Conservation (phyloP, 495 filamentous ascomycete species). For the Penicillium waksmanii region DNA sequence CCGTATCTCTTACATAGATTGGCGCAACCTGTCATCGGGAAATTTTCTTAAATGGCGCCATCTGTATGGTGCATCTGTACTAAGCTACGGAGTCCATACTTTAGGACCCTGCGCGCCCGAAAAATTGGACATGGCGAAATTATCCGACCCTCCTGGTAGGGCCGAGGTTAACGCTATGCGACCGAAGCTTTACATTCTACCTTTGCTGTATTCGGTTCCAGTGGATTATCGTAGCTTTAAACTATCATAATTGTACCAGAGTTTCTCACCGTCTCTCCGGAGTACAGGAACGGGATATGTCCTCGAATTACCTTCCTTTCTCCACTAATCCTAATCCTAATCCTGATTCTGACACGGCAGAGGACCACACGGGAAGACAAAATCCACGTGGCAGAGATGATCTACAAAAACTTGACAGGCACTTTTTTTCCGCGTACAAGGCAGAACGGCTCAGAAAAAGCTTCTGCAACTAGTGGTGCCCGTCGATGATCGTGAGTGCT, state of each 20-base stretch:
- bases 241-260: too few species aligned
- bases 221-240: too few species aligned
- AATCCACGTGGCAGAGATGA: constrained; percentile 23
- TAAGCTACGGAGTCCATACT: not conserved
- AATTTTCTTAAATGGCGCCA: not conserved
- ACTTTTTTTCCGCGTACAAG: not conserved
- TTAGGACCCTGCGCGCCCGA: not conserved
- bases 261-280: too few species aligned
- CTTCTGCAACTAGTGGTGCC: constrained; percentile 11
- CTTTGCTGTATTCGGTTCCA: too few species aligned
- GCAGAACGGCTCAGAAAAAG: constrained; percentile 2
- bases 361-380: constrained; percentile 11
- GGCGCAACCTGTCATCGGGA: not conserved
- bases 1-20: too few species aligned
- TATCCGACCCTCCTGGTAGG: not conserved
- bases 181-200: not conserved
- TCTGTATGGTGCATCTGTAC: too few species aligned
- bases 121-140: constrained; percentile 2
- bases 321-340: too few species aligned
- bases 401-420: constrained; percentile 8
- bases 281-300: too few species aligned
- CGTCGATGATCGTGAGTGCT: constrained; percentile 11
- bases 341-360: not conserved
- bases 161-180: not conserved
- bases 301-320: too few species aligned